Base-by-base conservation (phyloP, 2,329 filamentous ascomycete species). In the Trichophyton benhamiae region DNA sequence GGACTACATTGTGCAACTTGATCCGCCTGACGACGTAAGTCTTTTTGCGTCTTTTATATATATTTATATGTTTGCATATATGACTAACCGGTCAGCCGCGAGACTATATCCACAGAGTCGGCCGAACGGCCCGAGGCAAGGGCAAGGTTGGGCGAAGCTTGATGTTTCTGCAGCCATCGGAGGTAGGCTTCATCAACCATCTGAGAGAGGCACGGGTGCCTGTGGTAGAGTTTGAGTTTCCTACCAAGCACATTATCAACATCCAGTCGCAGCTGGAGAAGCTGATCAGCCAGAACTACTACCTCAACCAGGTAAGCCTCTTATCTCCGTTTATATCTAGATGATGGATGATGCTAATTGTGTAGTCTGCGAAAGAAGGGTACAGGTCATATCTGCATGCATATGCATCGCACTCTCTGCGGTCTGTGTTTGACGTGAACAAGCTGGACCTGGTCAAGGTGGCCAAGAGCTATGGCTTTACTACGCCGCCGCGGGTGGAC, bases 1-100 rank as follows among this genome's bases (percentile, higher is more conserved):
- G 49, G 92, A 97, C 77, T 97, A 89, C 86, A 95, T 96, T 67
- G 85, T 96, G 64, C 91, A 97, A 75, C 96, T 95, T 70, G 94
- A 96, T 68, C 92, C 91, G 9, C 91, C 91, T 2, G 91, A 96
- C 80, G 89, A 95, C 72, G 57, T 58, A 44, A 42, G 57, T 38
- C 42, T 8, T 46, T n/a, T 13, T 42, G 30, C 27, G 5, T 25
- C 48, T 7, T 53, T 53, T 55, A 2, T 9, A 3, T n/a, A 25
- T 27, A 57, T 15, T 13, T 30, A 15, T 27, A 25, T 38, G 27
- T 17, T 17, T 27, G 22, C n/a, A n/a, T 38, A 58, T 25, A n/a
- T 27, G 42, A n/a, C 17, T 36, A 25, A 44, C 36, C n/a, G 8
- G 41, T 8, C 20, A 58, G 41, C 88, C 89, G 22, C 82, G 87